Evolutionary conservation across 305 asterid genomes (phyloP).

Genomic region (Plantago coronopus): DNA sequence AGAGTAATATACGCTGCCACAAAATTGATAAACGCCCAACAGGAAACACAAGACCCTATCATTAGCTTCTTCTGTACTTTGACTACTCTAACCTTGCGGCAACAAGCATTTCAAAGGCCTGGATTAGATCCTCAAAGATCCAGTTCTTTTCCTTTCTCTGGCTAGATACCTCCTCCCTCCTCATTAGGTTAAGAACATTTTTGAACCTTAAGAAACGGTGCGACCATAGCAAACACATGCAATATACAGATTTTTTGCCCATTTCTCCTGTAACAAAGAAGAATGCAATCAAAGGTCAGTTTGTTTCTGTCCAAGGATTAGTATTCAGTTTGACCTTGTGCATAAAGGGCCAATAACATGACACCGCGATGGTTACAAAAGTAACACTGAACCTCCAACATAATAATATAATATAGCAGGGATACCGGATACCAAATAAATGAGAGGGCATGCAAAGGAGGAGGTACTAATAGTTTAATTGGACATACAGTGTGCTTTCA

Average conservation of each 20-base stretch:
- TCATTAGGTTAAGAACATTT: conserved; percentile 1
- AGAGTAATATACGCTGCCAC: neutral
- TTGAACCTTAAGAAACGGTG: conserved; percentile 55
- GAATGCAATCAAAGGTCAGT: neutral
- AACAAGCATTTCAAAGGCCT: conserved; percentile 8
- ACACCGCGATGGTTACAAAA: neutral
- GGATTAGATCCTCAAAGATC: neutral
- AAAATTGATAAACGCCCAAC: conserved; percentile 2
- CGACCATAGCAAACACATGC: conserved; percentile 87
- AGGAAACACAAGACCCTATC: conserved; percentile 5
- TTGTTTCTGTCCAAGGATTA: no score
- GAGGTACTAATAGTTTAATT: no score
- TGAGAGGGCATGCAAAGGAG: no score
- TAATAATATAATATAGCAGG: no score
- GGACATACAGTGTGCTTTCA: no score
- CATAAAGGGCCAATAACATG: neutral
- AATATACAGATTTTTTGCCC: conserved; percentile 80
- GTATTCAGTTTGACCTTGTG: no score
- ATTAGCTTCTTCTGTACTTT: conserved; percentile 6
- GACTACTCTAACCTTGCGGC: conserved; percentile 4
- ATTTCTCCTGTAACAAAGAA: conserved; percentile 59
- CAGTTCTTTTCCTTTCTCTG: conserved; percentile 1
- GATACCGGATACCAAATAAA: no score
- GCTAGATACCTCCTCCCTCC: conserved; percentile 6
- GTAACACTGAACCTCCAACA: no score